phyloP scores from a whole-genome alignment of 352 stramenopile species.

The Phytophthora ramorum region DNA sequence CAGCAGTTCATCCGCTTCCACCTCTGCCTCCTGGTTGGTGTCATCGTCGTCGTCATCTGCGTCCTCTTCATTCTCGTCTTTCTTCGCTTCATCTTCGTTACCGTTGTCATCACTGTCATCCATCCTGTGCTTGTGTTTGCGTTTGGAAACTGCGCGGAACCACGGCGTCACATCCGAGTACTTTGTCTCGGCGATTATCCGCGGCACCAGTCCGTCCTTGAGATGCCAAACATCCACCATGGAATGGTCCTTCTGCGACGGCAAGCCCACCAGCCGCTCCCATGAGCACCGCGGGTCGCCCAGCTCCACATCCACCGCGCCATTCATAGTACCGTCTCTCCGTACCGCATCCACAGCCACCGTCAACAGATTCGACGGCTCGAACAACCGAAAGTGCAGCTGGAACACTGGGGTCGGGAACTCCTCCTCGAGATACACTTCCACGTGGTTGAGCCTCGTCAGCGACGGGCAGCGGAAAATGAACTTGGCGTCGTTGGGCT shows the following conservation, averaged over 20 bases:
- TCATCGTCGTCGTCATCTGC: conserved; percentile 67
- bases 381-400: conserved; percentile 57
- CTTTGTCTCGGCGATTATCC: conserved; percentile 70
- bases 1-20: conserved; percentile 52
- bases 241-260: conserved; percentile 55
- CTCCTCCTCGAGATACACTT: conserved; percentile 70
- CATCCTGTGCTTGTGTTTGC: conserved; percentile 45
- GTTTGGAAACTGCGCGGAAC: conserved; percentile 58
- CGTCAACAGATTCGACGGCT: conserved; percentile 50
- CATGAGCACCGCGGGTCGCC: conserved; percentile 54
- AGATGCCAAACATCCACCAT: conserved; percentile 83
- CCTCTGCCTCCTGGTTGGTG: conserved; percentile 48
- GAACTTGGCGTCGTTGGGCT: conserved; percentile 67
- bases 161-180: conserved; percentile 65
- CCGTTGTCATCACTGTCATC: conserved; percentile 46
- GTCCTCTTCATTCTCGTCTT: conserved; percentile 68
- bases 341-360: conserved; percentile 59
- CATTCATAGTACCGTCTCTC: conserved; percentile 23
- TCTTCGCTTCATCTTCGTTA: conserved; percentile 58
- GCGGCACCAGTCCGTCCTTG: conserved; percentile 55
- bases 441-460: conserved; percentile 61
- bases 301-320: conserved; percentile 33
- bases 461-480: conserved; percentile 69
- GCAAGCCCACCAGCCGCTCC: conserved; percentile 68
- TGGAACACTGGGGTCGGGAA: conserved; percentile 51